Percentiles rank a stretch among this genome's conserved stretches.
phyloP scores from a whole-genome alignment of 345 rosid genomes.

The Eutrema yunnanense region DNA sequence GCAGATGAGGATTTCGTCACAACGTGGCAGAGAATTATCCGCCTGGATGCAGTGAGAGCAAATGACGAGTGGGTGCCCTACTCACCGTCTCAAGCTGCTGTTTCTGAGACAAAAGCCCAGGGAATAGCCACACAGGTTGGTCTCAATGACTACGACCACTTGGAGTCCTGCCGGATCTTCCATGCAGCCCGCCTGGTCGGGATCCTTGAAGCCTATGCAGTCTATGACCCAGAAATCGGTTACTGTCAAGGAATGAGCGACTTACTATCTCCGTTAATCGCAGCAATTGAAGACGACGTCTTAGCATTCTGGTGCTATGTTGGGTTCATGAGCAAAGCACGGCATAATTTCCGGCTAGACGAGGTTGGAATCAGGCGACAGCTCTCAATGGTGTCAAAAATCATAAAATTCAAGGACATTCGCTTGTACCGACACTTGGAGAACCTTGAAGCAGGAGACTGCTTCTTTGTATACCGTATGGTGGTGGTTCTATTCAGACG shows the following conservation, averaged over 20 bases:
- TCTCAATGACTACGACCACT: conserved; percentile 67
- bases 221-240: conserved; percentile 75
- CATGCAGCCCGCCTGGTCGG: conserved; percentile 87
- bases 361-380: conserved; percentile 92
- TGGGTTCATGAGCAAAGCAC: conserved; percentile 90
- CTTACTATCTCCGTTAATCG: conserved; percentile 69
- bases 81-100: conserved; percentile 64
- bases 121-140: conserved; percentile 58
- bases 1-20: conserved; percentile 66
- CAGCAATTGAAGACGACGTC: conserved; percentile 69
- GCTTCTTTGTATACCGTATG: conserved; percentile 94
- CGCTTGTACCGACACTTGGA: conserved; percentile 81
- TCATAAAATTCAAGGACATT: conserved; percentile 73
- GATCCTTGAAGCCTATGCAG: conserved; percentile 87
- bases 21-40: conserved; percentile 87
- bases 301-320: conserved; percentile 95
- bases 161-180: conserved; percentile 72
- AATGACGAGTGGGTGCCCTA: conserved; percentile 69
- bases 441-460: conserved; percentile 87
- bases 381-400: conserved; percentile 70
- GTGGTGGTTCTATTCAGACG: conserved; percentile 88
- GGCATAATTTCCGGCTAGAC: conserved; percentile 90
- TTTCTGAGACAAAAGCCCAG: conserved; percentile 51
- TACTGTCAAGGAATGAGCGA: conserved; percentile 99
- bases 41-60: conserved; percentile 87